Evolutionary conservation across 2,329 filamentous ascomycete genomes (phyloP).

Genomic region (Lasiodiplodia gonubiensis): DNA sequence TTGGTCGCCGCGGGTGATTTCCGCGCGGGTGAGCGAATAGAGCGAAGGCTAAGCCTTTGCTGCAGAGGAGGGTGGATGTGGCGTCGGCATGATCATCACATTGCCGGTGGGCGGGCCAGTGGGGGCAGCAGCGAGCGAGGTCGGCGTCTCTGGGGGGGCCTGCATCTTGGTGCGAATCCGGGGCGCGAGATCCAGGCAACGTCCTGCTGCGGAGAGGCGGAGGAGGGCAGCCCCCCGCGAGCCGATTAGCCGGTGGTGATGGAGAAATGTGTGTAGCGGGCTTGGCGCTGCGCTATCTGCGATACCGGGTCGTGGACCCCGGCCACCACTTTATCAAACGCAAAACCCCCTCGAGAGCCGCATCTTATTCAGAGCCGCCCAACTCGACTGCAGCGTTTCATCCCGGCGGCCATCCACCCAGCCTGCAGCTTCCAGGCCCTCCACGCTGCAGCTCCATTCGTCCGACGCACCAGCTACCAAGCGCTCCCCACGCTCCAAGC

Average conservation of each 20-base stretch:
- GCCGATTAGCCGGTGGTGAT: slow-evolving; percentile 16
- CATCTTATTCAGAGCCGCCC: background rate
- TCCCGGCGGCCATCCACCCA: background rate
- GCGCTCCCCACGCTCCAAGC: background rate
- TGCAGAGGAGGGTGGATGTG: background rate
- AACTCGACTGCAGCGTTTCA: background rate
- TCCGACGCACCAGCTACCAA: background rate
- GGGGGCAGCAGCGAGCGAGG: background rate
- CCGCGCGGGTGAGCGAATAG: background rate
- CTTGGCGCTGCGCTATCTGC: slow-evolving; percentile 1
- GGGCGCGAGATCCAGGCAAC: background rate
- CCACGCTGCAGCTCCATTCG: background rate
- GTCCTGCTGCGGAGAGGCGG: slow-evolving; percentile 11
- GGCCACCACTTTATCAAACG: slow-evolving; percentile 1
- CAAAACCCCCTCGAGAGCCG: background rate
- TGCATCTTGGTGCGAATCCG: slow-evolving; percentile 8
- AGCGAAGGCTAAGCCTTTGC: background rate
- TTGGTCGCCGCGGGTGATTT: background rate
- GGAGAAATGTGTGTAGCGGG: background rate
- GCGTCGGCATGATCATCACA: slow-evolving; percentile 3
- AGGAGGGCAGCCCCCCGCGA: background rate
- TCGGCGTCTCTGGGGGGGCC: background rate
- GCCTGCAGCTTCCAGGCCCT: background rate
- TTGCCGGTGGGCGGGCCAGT: background rate
- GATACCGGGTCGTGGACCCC: slow-evolving; percentile 1